Percentiles rank a stretch among this genome's conserved stretches.
These are phyloP conservation scores for Hygrophorus russula DNA, from an alignment of 768 basidiomycete genomes.

Conservation along the genomic window DNA sequence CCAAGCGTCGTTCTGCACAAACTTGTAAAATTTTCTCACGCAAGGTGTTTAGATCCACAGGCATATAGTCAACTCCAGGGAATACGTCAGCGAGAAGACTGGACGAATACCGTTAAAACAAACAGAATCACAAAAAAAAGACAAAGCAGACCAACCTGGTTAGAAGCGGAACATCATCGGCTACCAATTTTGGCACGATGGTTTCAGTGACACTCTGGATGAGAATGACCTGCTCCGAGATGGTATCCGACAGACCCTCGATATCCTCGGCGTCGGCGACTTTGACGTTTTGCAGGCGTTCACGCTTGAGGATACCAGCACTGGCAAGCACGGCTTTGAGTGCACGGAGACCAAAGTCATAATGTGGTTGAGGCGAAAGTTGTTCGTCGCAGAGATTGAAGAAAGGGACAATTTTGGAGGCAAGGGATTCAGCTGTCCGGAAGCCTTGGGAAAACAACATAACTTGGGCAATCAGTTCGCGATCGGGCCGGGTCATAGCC, in stretches of 20 bases:
- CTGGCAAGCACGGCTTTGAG: constrained; percentile 93
- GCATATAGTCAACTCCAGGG: constrained; percentile 87
- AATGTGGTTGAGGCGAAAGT: constrained; percentile 93
- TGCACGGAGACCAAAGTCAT: constrained; percentile 97
- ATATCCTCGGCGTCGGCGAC: constrained; percentile 29
- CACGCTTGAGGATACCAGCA: constrained; percentile 95
- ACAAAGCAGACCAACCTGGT: constrained; percentile 51
- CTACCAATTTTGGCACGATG: constrained; percentile 95
- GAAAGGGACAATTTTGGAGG: constrained; percentile 97
- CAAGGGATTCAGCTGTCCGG: constrained; percentile 94
- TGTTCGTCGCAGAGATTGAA: constrained; percentile 99
- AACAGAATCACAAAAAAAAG: background rate
- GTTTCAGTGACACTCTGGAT: constrained; percentile 99
- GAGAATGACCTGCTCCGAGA: constrained; percentile 90
- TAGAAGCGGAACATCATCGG: constrained; percentile 90
- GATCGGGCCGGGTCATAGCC: constrained; percentile 98
- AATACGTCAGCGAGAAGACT: constrained; percentile 95
- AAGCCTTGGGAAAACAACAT: constrained; percentile 99
- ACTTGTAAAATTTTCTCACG: constrained; percentile 80
- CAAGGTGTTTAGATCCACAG: constrained; percentile 79
- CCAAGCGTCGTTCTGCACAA: constrained; percentile 77
- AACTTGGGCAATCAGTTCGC: constrained; percentile 97
- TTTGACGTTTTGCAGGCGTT: constrained; percentile 53
- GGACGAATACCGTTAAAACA: constrained; percentile 4
- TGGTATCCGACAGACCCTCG: constrained; percentile 51